Conservation (phyloP, 805 yeast species). For the Isabelozyma heimii region DNA sequence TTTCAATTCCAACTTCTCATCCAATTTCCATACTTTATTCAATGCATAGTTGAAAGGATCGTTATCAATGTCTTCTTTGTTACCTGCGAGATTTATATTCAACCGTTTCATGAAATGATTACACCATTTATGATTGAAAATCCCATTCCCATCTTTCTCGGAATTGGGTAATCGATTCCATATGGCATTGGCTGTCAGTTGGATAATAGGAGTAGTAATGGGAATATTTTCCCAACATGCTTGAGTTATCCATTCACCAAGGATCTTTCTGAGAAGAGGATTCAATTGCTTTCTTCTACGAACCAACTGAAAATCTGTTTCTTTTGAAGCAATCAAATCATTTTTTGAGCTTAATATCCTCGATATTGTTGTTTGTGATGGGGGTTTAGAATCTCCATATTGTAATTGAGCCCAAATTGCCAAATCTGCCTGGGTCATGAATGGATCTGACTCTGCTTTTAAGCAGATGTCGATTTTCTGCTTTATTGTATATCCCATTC, state of each 20-base stretch:
- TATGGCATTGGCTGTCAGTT: conserved; percentile 59
- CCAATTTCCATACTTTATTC: conserved; percentile 59
- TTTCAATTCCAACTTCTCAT: conserved; percentile 52
- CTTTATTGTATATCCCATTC: conserved; percentile 57
- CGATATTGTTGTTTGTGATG: conserved; percentile 68
- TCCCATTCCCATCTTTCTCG: conserved; percentile 60
- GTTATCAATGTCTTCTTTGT: conserved; percentile 37
- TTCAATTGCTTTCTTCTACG: conserved; percentile 55
- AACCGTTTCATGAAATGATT: conserved; percentile 45
- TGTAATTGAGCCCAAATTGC: conserved; percentile 62
- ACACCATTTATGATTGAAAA: conserved; percentile 66
- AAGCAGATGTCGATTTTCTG: conserved; percentile 67
- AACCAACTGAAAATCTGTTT: conserved; percentile 49
- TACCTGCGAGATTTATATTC: conserved; percentile 49
- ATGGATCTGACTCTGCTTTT: conserved; percentile 65
- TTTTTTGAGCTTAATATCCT: conserved; percentile 57
- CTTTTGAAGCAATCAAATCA: conserved; percentile 48
- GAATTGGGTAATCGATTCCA: conserved; percentile 59
- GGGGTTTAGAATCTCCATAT: conserved; percentile 51
- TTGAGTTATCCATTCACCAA: conserved; percentile 69
- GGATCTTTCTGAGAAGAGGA: conserved; percentile 52
- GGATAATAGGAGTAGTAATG: conserved; percentile 59
- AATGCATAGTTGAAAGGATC: conserved; percentile 26
- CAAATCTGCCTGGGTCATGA: conserved; percentile 64
- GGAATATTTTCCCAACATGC: conserved; percentile 67